phyloP scores from a whole-genome alignment of 345 rosid species.

The Firmiana major region DNA sequence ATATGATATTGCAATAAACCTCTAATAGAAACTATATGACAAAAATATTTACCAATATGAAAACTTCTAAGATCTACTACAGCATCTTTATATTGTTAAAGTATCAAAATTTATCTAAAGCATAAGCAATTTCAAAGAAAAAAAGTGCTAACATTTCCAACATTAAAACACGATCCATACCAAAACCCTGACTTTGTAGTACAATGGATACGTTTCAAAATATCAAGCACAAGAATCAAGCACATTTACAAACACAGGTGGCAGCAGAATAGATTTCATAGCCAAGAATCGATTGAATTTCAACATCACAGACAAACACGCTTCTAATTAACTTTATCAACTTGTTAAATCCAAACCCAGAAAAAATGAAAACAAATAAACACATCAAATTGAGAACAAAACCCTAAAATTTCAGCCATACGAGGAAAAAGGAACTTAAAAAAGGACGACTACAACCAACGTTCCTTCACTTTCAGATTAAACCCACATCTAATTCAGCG shows the following conservation, averaged over 20 bases:
- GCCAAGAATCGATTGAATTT: constrained; percentile 11
- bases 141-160: neutral
- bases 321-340: constrained; percentile 3
- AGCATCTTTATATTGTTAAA: neutral
- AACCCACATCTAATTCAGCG: constrained; percentile 21
- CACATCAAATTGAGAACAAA: neutral
- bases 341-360: neutral
- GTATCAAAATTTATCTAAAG: neutral
- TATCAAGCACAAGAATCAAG: neutral
- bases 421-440: neutral
- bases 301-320: constrained; percentile 2
- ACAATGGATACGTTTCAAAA: neutral
- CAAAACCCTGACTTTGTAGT: neutral
- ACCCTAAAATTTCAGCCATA: constrained; percentile 16
- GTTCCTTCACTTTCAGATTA: constrained; percentile 14
- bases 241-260: neutral
- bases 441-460: constrained; percentile 7
- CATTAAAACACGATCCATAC: neutral
- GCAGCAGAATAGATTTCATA: neutral
- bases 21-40: neutral
- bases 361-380: neutral
- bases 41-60: neutral
- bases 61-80: neutral
- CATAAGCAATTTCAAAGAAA: neutral
- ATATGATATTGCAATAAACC: neutral